A percentile compares a stretch with the other conserved stretches of the same genome.
Evolutionary conservation across 163 green algal species (phyloP).

Genomic region (Volvox carteri): DNA sequence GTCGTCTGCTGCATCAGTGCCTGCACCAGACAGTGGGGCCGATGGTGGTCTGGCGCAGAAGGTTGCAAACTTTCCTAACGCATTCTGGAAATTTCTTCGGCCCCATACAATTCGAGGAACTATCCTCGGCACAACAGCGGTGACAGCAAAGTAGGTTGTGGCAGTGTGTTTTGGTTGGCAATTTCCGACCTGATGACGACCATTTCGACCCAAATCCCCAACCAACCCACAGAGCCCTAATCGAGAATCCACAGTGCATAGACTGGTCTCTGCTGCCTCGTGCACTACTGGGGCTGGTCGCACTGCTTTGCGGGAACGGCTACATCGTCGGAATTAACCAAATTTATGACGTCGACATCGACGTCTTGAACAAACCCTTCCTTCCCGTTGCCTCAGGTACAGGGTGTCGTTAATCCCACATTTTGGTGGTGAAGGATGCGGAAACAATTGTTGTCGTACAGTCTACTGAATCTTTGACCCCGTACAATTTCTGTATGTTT

Average conservation of each 20-base stretch:
- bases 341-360: conserved; percentile 99
- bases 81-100: conserved; percentile 98
- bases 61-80: conserved; percentile 73
- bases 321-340: conserved; percentile 99
- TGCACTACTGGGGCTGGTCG: conserved; percentile 89
- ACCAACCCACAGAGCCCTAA: conserved; percentile 52
- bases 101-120: conserved; percentile 95
- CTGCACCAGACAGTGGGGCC: conserved; percentile 2
- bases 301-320: conserved; percentile 95
- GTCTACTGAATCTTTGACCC: not conserved
- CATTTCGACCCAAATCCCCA: not conserved
- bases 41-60: conserved; percentile 30
- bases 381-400: conserved; percentile 93
- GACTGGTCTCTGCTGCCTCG: conserved; percentile 90
- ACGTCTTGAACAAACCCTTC: conserved; percentile 99
- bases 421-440: too few species aligned
- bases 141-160: conserved; percentile 74
- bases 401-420: not conserved
- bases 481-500: too few species aligned
- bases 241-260: conserved; percentile 77
- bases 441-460: not conserved
- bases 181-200: not conserved
- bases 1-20: conserved; percentile 25
- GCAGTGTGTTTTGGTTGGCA: not conserved
- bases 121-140: conserved; percentile 89